Base-by-base conservation (phyloP, 202 grass and related monocot genomes). In the Panicum virgatum region DNA sequence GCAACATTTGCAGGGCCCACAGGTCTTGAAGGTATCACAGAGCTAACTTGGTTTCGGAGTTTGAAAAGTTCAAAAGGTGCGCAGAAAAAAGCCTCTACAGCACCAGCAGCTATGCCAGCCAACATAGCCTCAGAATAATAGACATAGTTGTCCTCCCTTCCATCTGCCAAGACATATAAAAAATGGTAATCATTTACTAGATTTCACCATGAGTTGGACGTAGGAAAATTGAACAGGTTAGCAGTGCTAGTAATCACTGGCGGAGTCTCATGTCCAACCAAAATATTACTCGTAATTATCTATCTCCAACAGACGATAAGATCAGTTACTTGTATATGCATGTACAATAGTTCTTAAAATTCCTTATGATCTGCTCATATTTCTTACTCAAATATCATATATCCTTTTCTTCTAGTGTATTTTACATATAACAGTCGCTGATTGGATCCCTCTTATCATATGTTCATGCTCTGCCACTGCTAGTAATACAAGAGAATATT, bases 1-100 rank as follows among this genome's bases (percentile, higher is more conserved):
- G 79, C 65, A 69, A 82, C 70, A 69, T 79, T 87, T 70, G 65
- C 70, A 79, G 84, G 54, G 40, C 32, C 34, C 26, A 12, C 8
- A 38, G 82, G 34, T 84, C 83, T 94, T 65, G 87, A 82, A 70
- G 70, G 82, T 76, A 88, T 83, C 34, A 84, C 87, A 66, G 91
- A 89, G 58, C 84, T 87, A 63, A 99, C 86, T 85, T 94, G 96
- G 80, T 79, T 69, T 18, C 96, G 85, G 71, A 93, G 75, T 83
- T 99, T 96, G 46, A 96, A 58, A 77, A 99, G 89, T 78, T 99
- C 96, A 88, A 99, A 99, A 76, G 96, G 96, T 57, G 96, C 90
- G 68, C 80, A 87, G 16, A 79, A 69, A 65, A 96, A 72, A 77
- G 89, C 75, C 85, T 99, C 96, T 36, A 86, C 47, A 42, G 80